Base-by-base conservation (phyloP, 2,329 filamentous ascomycete species). In the Fusarium lateritium region DNA sequence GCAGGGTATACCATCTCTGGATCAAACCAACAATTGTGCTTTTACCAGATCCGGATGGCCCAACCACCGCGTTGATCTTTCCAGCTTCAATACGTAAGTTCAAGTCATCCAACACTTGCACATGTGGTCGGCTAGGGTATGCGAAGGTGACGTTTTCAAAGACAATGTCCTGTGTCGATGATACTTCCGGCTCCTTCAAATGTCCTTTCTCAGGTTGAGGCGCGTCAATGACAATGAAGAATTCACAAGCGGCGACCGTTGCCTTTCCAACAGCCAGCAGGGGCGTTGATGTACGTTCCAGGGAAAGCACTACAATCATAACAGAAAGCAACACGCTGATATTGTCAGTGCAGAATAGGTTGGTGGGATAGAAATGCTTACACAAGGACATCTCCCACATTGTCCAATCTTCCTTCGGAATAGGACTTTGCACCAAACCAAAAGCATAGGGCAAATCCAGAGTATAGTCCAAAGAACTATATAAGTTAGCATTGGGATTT, bases 41-140 rank as follows among this genome's bases (percentile, higher is more conserved):
- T 76, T 94, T 94, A 1, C 92, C 92, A 6, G 86, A 89, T 0
- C 92, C 92, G 4, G 89, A 92, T 1, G 90, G 87, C 0, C 92
- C 92, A 21, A 94, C 91, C 19, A 94, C 90, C 3, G 92, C 92
- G 1, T 91, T 93, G 3, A 90, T 85, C 73, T 92, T 91, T 21
- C 90, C 89, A 9, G 86, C 83, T 62, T 86, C 82, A 56, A 93
- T 86, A 1, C 77, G 81, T 10, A 92, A 78, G 70, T 85, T 83
- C 4, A 93, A 76, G 4, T 83, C 79, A 69, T 91, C 84, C 2
- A 93, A 78, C 0, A 93, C 87, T 71, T 88, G 88, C 63, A 90
- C 85, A 60, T 89, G 84, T 0, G 89, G 88, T 14, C 90, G 83
- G 49, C 82, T 88, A 1, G 92, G 92, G 72, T 94, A 94, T 3